phyloP scores from a whole-genome alignment of 2,329 filamentous ascomycete species.

The Colletotrichum lindemuthianum region DNA sequence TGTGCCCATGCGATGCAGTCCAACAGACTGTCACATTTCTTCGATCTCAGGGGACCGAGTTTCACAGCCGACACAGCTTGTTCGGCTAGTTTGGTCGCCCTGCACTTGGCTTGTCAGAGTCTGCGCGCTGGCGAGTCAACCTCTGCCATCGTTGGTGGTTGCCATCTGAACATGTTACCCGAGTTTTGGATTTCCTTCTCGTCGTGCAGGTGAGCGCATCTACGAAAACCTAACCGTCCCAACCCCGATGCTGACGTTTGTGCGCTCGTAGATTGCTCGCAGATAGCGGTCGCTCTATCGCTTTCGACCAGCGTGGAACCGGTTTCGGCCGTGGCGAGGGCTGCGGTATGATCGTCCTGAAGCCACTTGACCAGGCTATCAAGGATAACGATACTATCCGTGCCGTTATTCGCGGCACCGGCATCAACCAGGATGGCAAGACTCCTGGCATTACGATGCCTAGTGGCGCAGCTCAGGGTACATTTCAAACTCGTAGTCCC shows the following conservation, averaged over 20 bases:
- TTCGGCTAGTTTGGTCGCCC: conserved; percentile 60
- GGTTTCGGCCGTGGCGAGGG: conserved; percentile 73
- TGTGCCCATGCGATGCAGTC: conserved; percentile 63
- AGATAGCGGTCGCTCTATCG: conserved; percentile 61
- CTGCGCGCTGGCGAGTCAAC: conserved; percentile 57
- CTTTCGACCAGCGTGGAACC: conserved; percentile 40
- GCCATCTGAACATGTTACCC: conserved; percentile 58
- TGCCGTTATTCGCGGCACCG: conserved; percentile 60
- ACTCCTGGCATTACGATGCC: conserved; percentile 68
- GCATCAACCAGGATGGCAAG: conserved; percentile 66
- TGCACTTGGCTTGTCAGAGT: conserved; percentile 62
- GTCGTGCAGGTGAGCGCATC: conserved; percentile 50
- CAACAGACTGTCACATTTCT: conserved; percentile 65
- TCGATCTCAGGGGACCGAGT: conserved; percentile 63
- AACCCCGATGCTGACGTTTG: conserved; percentile 6
- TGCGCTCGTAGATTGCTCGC: conserved; percentile 54
- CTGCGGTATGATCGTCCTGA: conserved; percentile 64
- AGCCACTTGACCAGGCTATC: conserved; percentile 64
- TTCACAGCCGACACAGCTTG: conserved; percentile 64
- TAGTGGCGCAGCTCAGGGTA: conserved; percentile 56
- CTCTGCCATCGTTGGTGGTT: conserved; percentile 58
- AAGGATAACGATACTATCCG: conserved; percentile 64
- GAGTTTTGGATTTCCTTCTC: conserved; percentile 59
- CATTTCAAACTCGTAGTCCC: background rate
- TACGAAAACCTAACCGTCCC: background rate